Evolutionary conservation across 2,329 filamentous ascomycete species (phyloP), one percentile per base, ranked within the genome.

Genomic region (Cadophora sp.): DNA sequence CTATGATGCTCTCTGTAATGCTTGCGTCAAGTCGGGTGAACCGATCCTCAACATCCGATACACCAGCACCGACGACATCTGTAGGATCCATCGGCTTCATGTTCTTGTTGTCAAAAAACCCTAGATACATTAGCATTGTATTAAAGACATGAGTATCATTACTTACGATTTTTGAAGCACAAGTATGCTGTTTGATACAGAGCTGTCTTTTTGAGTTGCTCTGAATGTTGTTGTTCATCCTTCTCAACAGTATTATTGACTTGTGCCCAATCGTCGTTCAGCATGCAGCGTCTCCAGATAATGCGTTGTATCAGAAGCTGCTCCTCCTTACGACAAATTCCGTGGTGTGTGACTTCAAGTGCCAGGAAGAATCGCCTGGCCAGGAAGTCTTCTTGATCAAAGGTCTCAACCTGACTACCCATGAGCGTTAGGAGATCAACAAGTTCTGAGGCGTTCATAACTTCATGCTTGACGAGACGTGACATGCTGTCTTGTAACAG

Each of bases 221-320:
- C 83, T 62, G 89, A 82, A 33, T 93, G 86, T 69, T 91, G 85
- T 3, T 82, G 80, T 74, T 97, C 94, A 65, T 88, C 87, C 76
- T 92, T 91, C 67, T 90, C 83, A 58, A 90, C 87, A 0, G 91
- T 95, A 71, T 92, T 88, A 75, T 96, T 95, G 76, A 96, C 86
- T 66, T 82, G 83, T 30, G 85, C 82, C 96, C 96, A 99, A 76
- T 97, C 88, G 77, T 97, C 94, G 59, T 89, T 88, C 71, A 95
- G 85, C 74, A 91, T 91, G 68, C 93, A 90, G 63, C 96, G 88
- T 76, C 96, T 91, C 96, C 96, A 99, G 69, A 98, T 92, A n/a
- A 88, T 79, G 68, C 82, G 83, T 60, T 87, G 80, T 43, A 85
- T 76, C 39, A 83, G 80, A 30, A 89, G 84, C 70, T 85, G 84